These are phyloP conservation scores for Chloropicon primus DNA, from an alignment of 139 green algal genomes.

Conservation along the genomic window DNA sequence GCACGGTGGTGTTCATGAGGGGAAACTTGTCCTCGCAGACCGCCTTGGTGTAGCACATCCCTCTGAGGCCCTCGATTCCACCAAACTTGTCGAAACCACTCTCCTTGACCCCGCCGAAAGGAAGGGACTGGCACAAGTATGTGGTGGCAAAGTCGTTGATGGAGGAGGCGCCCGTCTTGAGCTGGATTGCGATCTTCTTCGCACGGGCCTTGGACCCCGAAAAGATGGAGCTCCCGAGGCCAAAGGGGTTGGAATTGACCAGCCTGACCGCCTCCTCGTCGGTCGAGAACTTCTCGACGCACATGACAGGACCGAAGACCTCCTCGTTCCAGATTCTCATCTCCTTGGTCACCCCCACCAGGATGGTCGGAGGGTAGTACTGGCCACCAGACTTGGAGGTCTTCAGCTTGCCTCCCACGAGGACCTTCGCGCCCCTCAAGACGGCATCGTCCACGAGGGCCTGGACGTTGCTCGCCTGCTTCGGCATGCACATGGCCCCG, in stretches of 20 bases:
- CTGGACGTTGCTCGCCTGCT: slow-evolving; percentile 41
- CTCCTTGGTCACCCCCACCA: slow-evolving; percentile 47
- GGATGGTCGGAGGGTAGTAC: slow-evolving; percentile 90
- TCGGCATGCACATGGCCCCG: slow-evolving; percentile 90
- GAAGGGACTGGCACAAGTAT: slow-evolving; percentile 96
- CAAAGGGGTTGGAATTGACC: slow-evolving; percentile 91
- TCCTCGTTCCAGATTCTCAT: slow-evolving; percentile 67
- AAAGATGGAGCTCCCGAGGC: slow-evolving; percentile 84
- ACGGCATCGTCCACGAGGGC: slow-evolving; percentile 81
- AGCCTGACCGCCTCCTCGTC: slow-evolving; percentile 81
- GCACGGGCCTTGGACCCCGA: slow-evolving; percentile 24
- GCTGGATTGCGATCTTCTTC: neutral
- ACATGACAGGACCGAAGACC: slow-evolving; percentile 89
- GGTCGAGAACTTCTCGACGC: slow-evolving; percentile 20
- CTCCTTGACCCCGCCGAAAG: slow-evolving; percentile 94
- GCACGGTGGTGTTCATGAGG: neutral
- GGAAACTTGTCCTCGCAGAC: neutral
- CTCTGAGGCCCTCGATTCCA: slow-evolving; percentile 85
- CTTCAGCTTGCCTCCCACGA: slow-evolving; percentile 47
- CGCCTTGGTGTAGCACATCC: slow-evolving; percentile 59
- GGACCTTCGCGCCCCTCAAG: slow-evolving; percentile 54
- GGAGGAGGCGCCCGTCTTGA: slow-evolving; percentile 68
- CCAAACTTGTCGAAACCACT: slow-evolving; percentile 88
- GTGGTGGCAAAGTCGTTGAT: slow-evolving; percentile 95
- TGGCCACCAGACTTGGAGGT: slow-evolving; percentile 34